phyloP scores from a whole-genome alignment of 164 flowering plant species.

The Malania oleifera region DNA sequence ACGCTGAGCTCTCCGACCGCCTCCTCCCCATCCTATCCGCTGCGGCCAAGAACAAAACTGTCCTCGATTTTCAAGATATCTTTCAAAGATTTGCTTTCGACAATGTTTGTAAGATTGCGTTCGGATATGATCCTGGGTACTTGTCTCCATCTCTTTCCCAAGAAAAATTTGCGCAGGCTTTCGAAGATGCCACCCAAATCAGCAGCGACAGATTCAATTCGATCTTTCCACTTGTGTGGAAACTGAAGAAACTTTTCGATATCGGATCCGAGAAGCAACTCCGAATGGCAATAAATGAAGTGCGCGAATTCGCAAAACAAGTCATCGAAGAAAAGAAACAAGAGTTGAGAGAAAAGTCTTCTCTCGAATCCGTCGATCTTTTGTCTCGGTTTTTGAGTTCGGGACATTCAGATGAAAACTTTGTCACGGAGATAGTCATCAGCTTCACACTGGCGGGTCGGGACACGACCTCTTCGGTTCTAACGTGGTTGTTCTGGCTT shows the following conservation, averaged over 20 bases:
- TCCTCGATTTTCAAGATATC: slow-evolving; percentile 24
- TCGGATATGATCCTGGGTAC: slow-evolving; percentile 25
- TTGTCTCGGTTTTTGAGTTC: slow-evolving; percentile 9
- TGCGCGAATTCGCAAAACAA: slow-evolving; percentile 14
- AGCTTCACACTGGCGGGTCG: slow-evolving; percentile 46
- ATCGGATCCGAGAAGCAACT: slow-evolving; percentile 37
- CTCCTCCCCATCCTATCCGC: slow-evolving; percentile 17
- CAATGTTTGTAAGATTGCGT: slow-evolving; percentile 24
- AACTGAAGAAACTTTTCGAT: slow-evolving; percentile 18
- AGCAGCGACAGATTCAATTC: slow-evolving; percentile 8
- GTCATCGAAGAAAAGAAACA: slow-evolving; percentile 11
- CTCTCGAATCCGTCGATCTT: slow-evolving; percentile 9
- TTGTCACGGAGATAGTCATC: slow-evolving; percentile 28
- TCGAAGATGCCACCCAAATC: slow-evolving; percentile 15
- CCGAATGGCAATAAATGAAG: background rate
- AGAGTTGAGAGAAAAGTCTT: slow-evolving; percentile 4
- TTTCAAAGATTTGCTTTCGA: slow-evolving; percentile 27
- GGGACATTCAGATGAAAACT: slow-evolving; percentile 12
- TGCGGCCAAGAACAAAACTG: slow-evolving; percentile 6
- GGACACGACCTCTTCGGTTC: slow-evolving; percentile 45
- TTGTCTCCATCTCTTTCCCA: slow-evolving; percentile 18
- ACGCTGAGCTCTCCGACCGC: slow-evolving; percentile 20
- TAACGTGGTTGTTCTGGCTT: slow-evolving; percentile 52
- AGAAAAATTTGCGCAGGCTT: slow-evolving; percentile 19
- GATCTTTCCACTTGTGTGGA: slow-evolving; percentile 14